Conservation (phyloP, 2,329 filamentous ascomycete genomes). For the Trichophyton benhamiae region DNA sequence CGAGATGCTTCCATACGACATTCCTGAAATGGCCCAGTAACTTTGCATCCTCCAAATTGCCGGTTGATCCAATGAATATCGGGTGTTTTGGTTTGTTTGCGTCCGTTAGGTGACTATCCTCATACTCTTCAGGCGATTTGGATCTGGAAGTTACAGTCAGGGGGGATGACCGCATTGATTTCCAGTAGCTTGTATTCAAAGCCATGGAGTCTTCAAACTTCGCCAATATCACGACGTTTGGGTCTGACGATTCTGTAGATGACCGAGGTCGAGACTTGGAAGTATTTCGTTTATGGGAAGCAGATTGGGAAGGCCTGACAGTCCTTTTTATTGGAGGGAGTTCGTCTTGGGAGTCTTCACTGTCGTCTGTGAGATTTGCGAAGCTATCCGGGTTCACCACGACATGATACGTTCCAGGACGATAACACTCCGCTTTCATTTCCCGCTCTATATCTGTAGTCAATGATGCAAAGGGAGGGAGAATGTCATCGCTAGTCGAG, state of each 20-base stretch:
- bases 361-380: conserved; percentile 40
- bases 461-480: conserved; percentile 43
- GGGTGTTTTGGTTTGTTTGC: conserved; percentile 14
- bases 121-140: conserved; percentile 19
- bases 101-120: conserved; percentile 17
- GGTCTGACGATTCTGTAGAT: conserved; percentile 24
- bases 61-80: conserved; percentile 13
- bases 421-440: conserved; percentile 40
- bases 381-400: conserved; percentile 45
- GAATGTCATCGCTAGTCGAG: conserved; percentile 30
- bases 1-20: conserved; percentile 32
- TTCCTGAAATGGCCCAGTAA: conserved; percentile 31
- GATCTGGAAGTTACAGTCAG: conserved; percentile 23
- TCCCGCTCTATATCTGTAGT: conserved; percentile 48
- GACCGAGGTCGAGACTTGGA: conserved; percentile 5
- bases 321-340: conserved; percentile 7
- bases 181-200: conserved; percentile 22
- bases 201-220: conserved; percentile 37
- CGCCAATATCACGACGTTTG: conserved; percentile 40
- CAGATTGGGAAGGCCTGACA: background rate
- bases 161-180: conserved; percentile 22
- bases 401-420: conserved; percentile 45
- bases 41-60: conserved; percentile 23
- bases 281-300: background rate
- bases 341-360: conserved; percentile 18